phyloP scores from a whole-genome alignment of 306 rosid species.

The Dicorynia guianensis region DNA sequence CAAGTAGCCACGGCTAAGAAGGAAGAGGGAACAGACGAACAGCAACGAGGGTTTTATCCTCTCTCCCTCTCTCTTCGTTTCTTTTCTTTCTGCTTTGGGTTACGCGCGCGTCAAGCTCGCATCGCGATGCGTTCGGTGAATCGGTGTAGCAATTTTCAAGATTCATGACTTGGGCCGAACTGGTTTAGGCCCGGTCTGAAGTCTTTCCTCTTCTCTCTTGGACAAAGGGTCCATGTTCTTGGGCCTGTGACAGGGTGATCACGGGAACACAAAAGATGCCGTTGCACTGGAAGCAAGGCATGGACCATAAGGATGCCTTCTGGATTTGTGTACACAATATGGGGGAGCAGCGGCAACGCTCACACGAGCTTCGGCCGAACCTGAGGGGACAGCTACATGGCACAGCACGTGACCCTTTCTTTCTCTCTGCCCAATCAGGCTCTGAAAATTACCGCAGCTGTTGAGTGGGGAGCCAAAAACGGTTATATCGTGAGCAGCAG shows the following conservation, averaged over 20 bases:
- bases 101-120: no score
- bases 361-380: conserved; percentile 45
- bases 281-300: no score
- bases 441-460: neutral
- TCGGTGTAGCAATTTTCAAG: no score
- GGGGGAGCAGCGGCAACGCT: conserved; percentile 44
- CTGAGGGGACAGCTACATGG: conserved; percentile 46
- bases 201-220: no score
- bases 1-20: neutral
- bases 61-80: neutral
- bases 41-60: neutral
- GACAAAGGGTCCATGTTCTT: no score
- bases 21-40: neutral
- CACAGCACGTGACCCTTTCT: conserved; percentile 47
- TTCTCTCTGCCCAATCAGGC: neutral
- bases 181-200: no score
- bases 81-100: no score
- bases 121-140: no score
- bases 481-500: conserved; percentile 47
- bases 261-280: no score
- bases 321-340: conserved; percentile 18
- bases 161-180: no score
- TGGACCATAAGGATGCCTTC: neutral
- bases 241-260: no score
- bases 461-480: conserved; percentile 18